Evolutionary conservation across 139 green algal genomes (phyloP).

Genomic region (Limnomonas spitsbergensis): DNA sequence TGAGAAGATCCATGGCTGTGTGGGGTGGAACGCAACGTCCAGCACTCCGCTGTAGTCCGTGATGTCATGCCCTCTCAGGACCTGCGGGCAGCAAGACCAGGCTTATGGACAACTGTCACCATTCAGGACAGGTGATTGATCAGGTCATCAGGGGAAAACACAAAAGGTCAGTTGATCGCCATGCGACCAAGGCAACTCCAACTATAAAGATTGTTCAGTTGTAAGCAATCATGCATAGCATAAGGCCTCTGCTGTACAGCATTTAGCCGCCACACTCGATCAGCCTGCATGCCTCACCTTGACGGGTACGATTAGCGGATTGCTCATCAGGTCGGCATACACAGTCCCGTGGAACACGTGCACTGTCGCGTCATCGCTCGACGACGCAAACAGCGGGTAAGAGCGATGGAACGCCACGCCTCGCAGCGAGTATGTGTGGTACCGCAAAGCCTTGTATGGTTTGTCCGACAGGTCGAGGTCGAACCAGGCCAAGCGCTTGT

Average conservation of each 20-base stretch:
- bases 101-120: no score
- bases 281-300: no score
- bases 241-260: no score
- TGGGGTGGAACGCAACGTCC: constrained; percentile 88
- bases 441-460: constrained; percentile 85
- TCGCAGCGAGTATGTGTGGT: constrained; percentile 72
- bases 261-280: no score
- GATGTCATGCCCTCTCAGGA: constrained; percentile 50
- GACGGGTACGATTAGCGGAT: constrained; percentile 94
- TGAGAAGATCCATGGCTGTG: constrained; percentile 94
- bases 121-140: no score
- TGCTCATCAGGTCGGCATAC: constrained; percentile 91
- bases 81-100: not conserved
- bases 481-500: constrained; percentile 88
- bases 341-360: constrained; percentile 97
- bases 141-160: no score
- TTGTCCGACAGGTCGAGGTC: constrained; percentile 93
- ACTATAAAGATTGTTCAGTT: no score
- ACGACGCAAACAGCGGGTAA: constrained; percentile 90
- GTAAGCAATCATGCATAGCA: no score
- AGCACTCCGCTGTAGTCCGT: constrained; percentile 66
- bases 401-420: constrained; percentile 80
- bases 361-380: constrained; percentile 71
- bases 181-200: no score
- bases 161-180: no score